Percentiles rank a stretch among this genome's conserved stretches.
Evolutionary conservation across 441 rosid species (phyloP).

Genomic region (Dalechampia spathulata): DNA sequence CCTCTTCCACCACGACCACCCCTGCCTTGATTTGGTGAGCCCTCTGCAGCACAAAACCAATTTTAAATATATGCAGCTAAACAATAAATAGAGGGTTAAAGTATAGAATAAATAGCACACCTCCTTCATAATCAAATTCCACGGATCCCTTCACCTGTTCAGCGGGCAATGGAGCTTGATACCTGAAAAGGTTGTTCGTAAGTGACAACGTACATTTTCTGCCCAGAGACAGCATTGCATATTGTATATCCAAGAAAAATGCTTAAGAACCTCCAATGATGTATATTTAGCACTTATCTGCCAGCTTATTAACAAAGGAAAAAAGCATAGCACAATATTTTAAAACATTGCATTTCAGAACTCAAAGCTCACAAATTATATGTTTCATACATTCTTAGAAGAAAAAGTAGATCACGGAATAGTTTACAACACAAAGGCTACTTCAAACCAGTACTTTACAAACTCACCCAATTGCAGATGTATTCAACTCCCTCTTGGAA

Average conservation of each 20-base stretch:
- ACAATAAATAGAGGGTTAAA: slow-evolving; percentile 1
- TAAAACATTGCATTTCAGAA: no score
- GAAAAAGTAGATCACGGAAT: no score
- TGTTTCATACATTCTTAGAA: no score
- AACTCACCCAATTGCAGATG: slow-evolving; percentile 70
- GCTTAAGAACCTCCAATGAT: no score
- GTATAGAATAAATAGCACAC: slow-evolving; percentile 24
- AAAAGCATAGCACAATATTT: no score
- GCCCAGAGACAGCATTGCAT: background rate
- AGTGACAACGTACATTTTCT: background rate
- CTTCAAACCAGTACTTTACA: background rate
- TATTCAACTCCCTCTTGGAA: slow-evolving; percentile 62
- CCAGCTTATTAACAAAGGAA: no score
- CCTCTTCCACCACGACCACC: slow-evolving; percentile 82
- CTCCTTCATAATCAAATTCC: slow-evolving; percentile 76
- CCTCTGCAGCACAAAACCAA: slow-evolving; percentile 38
- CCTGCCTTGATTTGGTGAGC: slow-evolving; percentile 69
- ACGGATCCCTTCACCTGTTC: slow-evolving; percentile 62
- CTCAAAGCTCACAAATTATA: no score
- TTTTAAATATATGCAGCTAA: background rate
- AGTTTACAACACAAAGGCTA: no score
- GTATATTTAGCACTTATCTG: no score
- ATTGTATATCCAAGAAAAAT: background rate
- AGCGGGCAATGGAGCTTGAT: slow-evolving; percentile 77
- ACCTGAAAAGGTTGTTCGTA: slow-evolving; percentile 32